phyloP scores from a whole-genome alignment of 2,329 filamentous ascomycete genomes.

The Colletotrichum simmondsii region DNA sequence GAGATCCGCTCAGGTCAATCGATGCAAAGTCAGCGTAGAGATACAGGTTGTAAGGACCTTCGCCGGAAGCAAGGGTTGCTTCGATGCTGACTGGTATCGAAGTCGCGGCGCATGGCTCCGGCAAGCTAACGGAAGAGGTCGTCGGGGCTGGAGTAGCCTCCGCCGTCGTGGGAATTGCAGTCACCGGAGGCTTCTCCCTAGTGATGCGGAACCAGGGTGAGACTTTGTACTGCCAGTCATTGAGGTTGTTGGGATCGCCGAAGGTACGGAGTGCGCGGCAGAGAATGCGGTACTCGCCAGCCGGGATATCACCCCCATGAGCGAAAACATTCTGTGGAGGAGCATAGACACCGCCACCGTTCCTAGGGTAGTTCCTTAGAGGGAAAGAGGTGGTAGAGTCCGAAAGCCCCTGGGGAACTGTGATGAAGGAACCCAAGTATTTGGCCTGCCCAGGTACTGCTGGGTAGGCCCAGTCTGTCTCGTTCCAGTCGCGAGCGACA shows the following conservation, averaged over 20 bases:
- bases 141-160: neutral
- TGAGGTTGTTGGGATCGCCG: slow-evolving; percentile 33
- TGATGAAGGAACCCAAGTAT: too few species aligned
- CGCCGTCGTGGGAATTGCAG: slow-evolving; percentile 8
- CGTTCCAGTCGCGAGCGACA: too few species aligned
- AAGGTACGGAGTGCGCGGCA: slow-evolving; percentile 35
- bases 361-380: too few species aligned
- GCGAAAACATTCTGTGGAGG: slow-evolving; percentile 17
- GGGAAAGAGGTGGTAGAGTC: too few species aligned
- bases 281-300: slow-evolving; percentile 36
- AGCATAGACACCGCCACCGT: neutral
- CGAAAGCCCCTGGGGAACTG: too few species aligned
- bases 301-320: slow-evolving; percentile 27
- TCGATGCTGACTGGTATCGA: slow-evolving; percentile 10
- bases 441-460: too few species aligned
- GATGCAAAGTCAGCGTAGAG: slow-evolving; percentile 34
- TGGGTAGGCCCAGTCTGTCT: too few species aligned
- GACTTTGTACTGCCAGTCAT: slow-evolving; percentile 36
- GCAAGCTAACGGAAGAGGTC: slow-evolving; percentile 9
- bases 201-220: slow-evolving; percentile 35
- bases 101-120: slow-evolving; percentile 10
- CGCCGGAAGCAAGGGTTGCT: slow-evolving; percentile 24
- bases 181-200: slow-evolving; percentile 18
- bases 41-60: slow-evolving; percentile 22
- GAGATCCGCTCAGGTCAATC: slow-evolving; percentile 23